Conservation (phyloP, 2,329 filamentous ascomycete genomes). For the Aureobasidium sp. region DNA sequence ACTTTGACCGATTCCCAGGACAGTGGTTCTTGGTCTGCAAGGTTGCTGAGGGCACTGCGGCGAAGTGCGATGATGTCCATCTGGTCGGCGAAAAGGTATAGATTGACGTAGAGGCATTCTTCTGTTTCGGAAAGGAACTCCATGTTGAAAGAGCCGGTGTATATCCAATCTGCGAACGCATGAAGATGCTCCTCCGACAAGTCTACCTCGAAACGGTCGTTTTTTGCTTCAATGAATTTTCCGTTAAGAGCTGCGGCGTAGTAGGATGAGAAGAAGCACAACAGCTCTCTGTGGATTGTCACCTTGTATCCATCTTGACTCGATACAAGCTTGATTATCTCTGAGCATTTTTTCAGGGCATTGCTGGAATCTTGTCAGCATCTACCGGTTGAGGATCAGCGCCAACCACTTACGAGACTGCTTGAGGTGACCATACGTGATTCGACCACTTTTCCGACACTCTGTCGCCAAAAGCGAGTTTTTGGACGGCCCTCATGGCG, state of each 20-base stretch:
- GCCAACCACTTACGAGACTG: not conserved
- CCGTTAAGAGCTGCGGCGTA: not conserved
- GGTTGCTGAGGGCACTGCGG: not conserved
- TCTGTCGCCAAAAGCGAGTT: too few relatives aligned
- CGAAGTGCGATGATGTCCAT: not conserved
- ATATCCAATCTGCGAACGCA: not conserved
- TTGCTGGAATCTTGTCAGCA: not conserved
- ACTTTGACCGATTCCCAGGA: not conserved
- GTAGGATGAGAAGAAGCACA: not conserved
- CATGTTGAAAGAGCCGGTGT: not conserved
- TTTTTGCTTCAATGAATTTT: not conserved
- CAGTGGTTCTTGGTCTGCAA: not conserved
- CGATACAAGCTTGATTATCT: not conserved
- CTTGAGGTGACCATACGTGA: not conserved
- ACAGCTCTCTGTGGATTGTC: not conserved
- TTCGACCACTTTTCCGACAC: not conserved
- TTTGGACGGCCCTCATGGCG: too few relatives aligned
- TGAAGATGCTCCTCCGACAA: not conserved
- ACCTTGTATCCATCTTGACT: not conserved
- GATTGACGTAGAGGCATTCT: not conserved
- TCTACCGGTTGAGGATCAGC: too few relatives aligned
- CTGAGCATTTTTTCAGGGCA: not conserved
- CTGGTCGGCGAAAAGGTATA: constrained; percentile 1
- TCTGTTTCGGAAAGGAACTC: not conserved
- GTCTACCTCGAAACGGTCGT: not conserved